Conservation (phyloP, 2,329 filamentous ascomycete genomes). For the Colletotrichum liaoningense region DNA sequence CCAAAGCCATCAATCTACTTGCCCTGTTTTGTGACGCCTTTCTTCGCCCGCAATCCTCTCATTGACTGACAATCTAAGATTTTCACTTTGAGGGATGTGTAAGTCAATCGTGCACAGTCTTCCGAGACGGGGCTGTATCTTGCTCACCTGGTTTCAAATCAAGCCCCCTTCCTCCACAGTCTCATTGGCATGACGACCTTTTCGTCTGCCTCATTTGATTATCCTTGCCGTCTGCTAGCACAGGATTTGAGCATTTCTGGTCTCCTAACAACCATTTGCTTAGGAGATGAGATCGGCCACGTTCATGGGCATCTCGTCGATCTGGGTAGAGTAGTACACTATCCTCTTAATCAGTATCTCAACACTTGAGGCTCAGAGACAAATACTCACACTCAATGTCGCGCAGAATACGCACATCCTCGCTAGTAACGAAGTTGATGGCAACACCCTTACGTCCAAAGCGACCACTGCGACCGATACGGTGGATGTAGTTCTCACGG, state of each 20-base stretch:
- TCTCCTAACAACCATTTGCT: constrained; percentile 25
- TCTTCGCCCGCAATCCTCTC: neutral
- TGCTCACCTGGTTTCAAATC: constrained; percentile 29
- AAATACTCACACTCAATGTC: constrained; percentile 86
- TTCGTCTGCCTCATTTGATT: constrained; percentile 5
- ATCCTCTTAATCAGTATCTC: constrained; percentile 45
- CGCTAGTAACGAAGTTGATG: constrained; percentile 99
- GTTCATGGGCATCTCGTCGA: constrained; percentile 99
- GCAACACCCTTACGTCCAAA: constrained; percentile 99
- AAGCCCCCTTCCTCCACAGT: constrained; percentile 38
- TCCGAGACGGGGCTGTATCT: neutral
- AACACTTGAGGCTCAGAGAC: too few species aligned
- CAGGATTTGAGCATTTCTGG: neutral
- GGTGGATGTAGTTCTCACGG: constrained; percentile 99
- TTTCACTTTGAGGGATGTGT: neutral
- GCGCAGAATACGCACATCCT: constrained; percentile 95
- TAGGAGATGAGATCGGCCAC: constrained; percentile 72
- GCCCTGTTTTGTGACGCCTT: neutral
- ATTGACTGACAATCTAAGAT: constrained; percentile 13
- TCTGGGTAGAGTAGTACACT: constrained; percentile 97
- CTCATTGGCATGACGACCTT: constrained; percentile 23
- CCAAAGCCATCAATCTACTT: neutral
- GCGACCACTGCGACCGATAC: constrained; percentile 93
- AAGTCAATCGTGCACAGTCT: neutral
- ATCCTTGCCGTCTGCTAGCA: neutral